Percentiles rank a stretch among this genome's conserved stretches.
Evolutionary conservation across 495 filamentous ascomycete species (phyloP).

Genomic region (Penicillium antarcticum): DNA sequence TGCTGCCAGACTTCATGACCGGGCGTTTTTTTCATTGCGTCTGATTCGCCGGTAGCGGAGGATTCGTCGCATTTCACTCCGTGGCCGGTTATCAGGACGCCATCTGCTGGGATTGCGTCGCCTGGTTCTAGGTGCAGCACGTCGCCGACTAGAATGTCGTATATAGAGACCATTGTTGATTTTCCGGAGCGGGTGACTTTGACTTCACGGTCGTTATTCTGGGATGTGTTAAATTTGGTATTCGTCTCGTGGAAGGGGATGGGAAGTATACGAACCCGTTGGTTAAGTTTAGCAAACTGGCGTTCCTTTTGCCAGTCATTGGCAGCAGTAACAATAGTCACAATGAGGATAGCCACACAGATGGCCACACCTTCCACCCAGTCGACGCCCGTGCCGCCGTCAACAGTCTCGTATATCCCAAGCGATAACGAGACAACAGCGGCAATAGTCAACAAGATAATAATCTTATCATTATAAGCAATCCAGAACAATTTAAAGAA

Average conservation of each 20-base stretch:
- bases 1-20: conserved; percentile 57
- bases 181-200: conserved; percentile 76
- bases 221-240: conserved; percentile 5
- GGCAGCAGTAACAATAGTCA: conserved; percentile 68
- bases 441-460: conserved; percentile 72
- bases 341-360: conserved; percentile 70
- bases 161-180: conserved; percentile 66
- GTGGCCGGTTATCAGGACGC: conserved; percentile 59
- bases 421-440: conserved; percentile 69
- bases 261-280: conserved; percentile 41
- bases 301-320: conserved; percentile 79
- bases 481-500: conserved; percentile 77
- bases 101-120: conserved; percentile 64
- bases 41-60: conserved; percentile 66
- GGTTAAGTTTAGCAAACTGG: conserved; percentile 77
- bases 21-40: conserved; percentile 61
- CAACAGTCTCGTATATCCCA: conserved; percentile 63
- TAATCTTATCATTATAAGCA: conserved; percentile 82
- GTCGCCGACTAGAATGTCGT: conserved; percentile 69
- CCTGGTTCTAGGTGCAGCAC: conserved; percentile 71
- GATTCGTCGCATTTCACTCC: conserved; percentile 68
- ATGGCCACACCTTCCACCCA: conserved; percentile 84
- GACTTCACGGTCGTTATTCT: conserved; percentile 76
- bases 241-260: neutral
- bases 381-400: conserved; percentile 52